These are phyloP conservation scores for Closterium sp. DNA, from an alignment of 139 green algal genomes.

Conservation along the genomic window DNA sequence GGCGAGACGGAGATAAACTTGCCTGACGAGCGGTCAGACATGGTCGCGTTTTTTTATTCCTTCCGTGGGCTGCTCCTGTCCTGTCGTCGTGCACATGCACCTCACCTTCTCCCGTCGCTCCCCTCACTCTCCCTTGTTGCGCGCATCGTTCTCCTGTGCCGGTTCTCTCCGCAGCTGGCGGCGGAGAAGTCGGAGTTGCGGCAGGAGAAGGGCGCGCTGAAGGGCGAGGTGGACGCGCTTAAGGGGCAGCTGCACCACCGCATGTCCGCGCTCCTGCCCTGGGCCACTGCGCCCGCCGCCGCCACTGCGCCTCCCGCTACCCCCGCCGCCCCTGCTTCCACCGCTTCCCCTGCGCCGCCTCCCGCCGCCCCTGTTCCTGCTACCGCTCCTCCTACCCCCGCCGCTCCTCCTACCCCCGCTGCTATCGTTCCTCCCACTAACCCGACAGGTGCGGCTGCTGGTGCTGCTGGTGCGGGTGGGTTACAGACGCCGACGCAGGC, in stretches of 20 bases:
- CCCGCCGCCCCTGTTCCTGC: background rate
- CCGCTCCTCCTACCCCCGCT: background rate
- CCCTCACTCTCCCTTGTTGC: background rate
- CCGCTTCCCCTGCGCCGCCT: background rate
- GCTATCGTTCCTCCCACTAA: too few species aligned
- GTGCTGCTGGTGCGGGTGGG: background rate
- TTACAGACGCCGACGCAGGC: background rate
- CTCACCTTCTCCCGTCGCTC: background rate
- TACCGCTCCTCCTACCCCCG: background rate
- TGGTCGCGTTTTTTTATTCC: too few species aligned
- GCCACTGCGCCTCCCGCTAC: background rate
- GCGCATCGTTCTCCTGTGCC: background rate
- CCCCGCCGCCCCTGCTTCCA: background rate
- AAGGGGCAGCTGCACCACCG: constrained; percentile 27
- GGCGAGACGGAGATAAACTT: background rate
- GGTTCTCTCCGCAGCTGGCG: constrained; percentile 19
- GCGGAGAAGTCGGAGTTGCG: constrained; percentile 36
- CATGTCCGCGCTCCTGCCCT: constrained; percentile 20
- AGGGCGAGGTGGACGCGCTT: constrained; percentile 23
- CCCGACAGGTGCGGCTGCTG: background rate
- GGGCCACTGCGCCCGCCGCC: background rate
- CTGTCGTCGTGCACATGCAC: too few species aligned
- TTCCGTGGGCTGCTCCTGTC: too few species aligned
- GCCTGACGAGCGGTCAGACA: too few species aligned
- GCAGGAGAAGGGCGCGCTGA: constrained; percentile 21